A percentile compares a stretch with the other conserved stretches of the same genome.
Evolutionary conservation across 176 grass and related monocot species (phyloP).

Genomic region (Oryza glaberrima): DNA sequence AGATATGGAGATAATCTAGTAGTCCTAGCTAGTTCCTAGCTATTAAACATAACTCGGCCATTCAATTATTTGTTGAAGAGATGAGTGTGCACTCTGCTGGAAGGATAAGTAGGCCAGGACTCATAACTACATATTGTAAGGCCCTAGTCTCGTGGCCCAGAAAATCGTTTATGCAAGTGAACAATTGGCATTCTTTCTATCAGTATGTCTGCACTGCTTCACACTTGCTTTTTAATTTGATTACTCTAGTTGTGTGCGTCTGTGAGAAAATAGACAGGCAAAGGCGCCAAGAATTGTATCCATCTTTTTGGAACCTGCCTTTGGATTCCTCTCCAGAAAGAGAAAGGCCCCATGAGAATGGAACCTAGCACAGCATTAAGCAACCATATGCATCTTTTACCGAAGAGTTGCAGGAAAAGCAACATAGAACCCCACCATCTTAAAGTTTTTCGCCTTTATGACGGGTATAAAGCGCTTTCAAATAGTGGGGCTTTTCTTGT

Average conservation of each 20-base stretch:
- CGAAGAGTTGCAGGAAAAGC: conserved; percentile 16
- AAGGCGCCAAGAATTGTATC: neutral
- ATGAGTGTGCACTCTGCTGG: neutral
- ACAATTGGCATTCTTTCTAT: neutral
- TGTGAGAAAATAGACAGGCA: conserved; percentile 13
- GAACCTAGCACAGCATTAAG: conserved; percentile 13
- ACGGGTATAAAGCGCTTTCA: conserved; percentile 24
- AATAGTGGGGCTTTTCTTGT: conserved; percentile 21
- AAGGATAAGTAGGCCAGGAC: neutral
- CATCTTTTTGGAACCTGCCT: conserved; percentile 1
- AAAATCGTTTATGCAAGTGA: conserved; percentile 6
- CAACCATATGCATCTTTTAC: conserved; percentile 22
- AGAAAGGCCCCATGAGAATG: neutral
- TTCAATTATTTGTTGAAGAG: neutral
- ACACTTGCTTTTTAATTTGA: conserved; percentile 5
- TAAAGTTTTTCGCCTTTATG: conserved; percentile 24
- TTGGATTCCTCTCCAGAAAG: neutral
- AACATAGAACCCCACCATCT: neutral
- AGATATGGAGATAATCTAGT: conserved; percentile 10
- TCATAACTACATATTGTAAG: neutral
- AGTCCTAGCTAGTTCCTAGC: neutral
- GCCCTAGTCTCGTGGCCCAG: neutral
- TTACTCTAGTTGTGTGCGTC: conserved; percentile 10
- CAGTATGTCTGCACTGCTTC: neutral
- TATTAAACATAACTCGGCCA: neutral